Conservation (phyloP, 129 eudicot genomes). For the Helichrysum umbraculigerum region DNA sequence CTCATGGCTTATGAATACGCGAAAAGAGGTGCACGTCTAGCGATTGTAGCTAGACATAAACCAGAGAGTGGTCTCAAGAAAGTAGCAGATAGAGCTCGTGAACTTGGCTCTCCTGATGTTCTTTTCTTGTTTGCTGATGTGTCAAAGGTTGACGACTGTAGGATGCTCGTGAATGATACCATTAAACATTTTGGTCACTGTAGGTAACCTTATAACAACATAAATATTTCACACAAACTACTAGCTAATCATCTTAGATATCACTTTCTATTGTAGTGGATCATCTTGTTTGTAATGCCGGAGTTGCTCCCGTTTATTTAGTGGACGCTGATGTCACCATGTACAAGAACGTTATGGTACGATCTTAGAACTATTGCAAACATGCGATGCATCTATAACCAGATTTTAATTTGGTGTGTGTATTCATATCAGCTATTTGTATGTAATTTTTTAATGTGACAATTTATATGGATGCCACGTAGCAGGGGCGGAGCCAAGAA, state of each 20-base stretch:
- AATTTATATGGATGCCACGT: no score
- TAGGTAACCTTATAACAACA: slow-evolving; percentile 24
- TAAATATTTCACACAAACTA: background rate
- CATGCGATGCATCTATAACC: no score
- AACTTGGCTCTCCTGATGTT: slow-evolving; percentile 49
- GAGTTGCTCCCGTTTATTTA: slow-evolving; percentile 31
- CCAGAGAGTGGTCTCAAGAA: slow-evolving; percentile 33
- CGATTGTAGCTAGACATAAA: slow-evolving; percentile 38
- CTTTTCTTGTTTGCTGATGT: slow-evolving; percentile 45
- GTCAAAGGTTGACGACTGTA: slow-evolving; percentile 40
- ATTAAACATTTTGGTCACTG: slow-evolving; percentile 37
- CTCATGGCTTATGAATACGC: slow-evolving; percentile 53
- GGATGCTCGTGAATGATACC: slow-evolving; percentile 35
- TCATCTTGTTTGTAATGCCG: slow-evolving; percentile 61
- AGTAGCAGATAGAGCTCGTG: slow-evolving; percentile 42
- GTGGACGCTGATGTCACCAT: slow-evolving; percentile 29
- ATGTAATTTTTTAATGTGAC: no score
- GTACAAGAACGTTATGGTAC: slow-evolving; percentile 41
- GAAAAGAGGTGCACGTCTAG: slow-evolving; percentile 40
- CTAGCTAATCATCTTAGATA: background rate
- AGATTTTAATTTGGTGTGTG: no score
- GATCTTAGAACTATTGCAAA: background rate
- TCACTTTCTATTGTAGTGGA: slow-evolving; percentile 35
- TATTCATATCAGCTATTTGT: no score
- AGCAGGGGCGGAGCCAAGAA: no score